Evolutionary conservation across 768 basidiomycete genomes (phyloP).

Genomic region (Daedaleopsis nitida): DNA sequence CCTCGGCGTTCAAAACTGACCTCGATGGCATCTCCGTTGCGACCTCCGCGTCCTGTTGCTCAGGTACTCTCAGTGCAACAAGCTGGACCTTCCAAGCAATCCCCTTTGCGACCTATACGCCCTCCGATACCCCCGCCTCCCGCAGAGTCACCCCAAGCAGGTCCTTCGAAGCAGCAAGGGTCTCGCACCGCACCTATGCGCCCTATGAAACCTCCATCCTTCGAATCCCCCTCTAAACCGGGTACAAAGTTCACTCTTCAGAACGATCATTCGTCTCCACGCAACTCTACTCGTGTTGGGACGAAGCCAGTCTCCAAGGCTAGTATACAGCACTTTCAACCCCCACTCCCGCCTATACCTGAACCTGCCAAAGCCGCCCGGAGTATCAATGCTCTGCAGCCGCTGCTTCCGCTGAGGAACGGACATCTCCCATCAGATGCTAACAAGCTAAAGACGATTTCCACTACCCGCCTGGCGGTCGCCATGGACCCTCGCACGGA

Average conservation of each 20-base stretch:
- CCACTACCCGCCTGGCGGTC: constrained; percentile 52
- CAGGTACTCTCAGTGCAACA: not conserved
- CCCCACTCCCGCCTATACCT: constrained; percentile 2
- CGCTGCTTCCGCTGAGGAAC: constrained; percentile 5
- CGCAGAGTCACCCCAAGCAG: not conserved
- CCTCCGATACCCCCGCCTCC: not conserved
- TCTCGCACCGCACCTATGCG: not conserved
- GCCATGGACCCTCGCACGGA: constrained; percentile 57
- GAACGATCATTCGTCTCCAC: too few species aligned
- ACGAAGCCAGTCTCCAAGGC: not conserved
- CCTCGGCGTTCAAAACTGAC: constrained; percentile 4
- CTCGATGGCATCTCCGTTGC: not conserved
- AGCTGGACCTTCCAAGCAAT: constrained; percentile 1
- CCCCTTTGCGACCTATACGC: not conserved
- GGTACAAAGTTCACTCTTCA: not conserved
- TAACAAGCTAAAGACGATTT: constrained; percentile 44
- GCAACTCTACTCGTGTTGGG: not conserved
- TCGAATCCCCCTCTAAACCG: not conserved
- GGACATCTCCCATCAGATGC: constrained; percentile 18
- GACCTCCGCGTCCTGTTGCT: not conserved
- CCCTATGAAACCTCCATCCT: not conserved
- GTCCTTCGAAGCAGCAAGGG: not conserved
- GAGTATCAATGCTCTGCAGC: constrained; percentile 10
- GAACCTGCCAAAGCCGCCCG: not conserved
- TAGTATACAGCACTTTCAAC: constrained; percentile 1